phyloP scores from a whole-genome alignment of 164 flowering plant genomes.

The Chimonanthus praecox region DNA sequence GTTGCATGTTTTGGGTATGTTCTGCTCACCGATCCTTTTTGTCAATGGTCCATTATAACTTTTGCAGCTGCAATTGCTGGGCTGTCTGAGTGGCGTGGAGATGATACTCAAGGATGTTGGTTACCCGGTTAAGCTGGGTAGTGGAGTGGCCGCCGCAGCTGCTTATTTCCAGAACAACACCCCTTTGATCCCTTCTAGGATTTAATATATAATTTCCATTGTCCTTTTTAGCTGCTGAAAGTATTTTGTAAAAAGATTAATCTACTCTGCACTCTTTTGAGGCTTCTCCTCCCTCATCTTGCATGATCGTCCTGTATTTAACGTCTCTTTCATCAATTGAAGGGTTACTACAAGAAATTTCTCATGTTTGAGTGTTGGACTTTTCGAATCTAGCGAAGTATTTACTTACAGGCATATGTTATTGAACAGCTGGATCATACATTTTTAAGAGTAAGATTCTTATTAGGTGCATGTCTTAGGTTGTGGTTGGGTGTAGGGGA shows the following conservation, averaged over 20 bases:
- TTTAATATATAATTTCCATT: constrained; percentile 28
- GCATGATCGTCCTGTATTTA: constrained; percentile 13
- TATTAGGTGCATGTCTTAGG: too few relatives aligned
- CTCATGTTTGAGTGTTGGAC: not conserved
- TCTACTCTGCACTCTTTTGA: constrained; percentile 23
- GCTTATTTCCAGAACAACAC: constrained; percentile 69
- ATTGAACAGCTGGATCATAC: too few relatives aligned
- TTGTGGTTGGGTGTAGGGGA: too few relatives aligned
- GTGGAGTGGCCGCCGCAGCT: constrained; percentile 84
- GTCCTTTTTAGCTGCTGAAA: constrained; percentile 9
- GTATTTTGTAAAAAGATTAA: constrained; percentile 19
- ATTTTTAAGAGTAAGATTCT: too few relatives aligned
- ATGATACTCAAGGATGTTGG: constrained; percentile 94
- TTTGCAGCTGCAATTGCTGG: constrained; percentile 81
- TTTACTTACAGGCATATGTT: not conserved
- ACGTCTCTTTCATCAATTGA: constrained; percentile 1
- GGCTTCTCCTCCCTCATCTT: constrained; percentile 8
- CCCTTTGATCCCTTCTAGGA: constrained; percentile 84
- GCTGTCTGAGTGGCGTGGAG: constrained; percentile 94
- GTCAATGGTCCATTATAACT: not conserved
- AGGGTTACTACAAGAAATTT: not conserved
- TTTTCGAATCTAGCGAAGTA: too few relatives aligned
- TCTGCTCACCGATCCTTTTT: not conserved
- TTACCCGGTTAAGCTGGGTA: constrained; percentile 86
- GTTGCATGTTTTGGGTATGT: not conserved